Evolutionary conservation across 352 stramenopile genomes (phyloP).

Genomic region (Phytophthora macrochlamydospora): DNA sequence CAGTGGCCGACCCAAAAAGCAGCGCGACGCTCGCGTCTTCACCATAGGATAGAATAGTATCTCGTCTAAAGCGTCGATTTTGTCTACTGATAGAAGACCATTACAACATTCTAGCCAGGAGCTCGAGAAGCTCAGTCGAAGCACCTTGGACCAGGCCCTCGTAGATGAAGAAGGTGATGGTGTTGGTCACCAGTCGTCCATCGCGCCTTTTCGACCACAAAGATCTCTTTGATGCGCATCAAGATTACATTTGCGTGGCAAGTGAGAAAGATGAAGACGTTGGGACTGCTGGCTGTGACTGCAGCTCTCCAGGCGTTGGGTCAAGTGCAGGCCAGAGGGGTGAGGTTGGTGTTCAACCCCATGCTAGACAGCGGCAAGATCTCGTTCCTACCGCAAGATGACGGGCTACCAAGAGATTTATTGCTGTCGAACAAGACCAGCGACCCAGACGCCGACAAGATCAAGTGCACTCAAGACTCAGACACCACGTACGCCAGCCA

Average conservation of each 20-base stretch:
- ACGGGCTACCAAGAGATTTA: neutral
- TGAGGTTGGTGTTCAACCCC: neutral
- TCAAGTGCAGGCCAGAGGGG: neutral
- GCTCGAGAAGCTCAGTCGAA: no score
- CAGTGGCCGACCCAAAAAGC: slow-evolving; percentile 61
- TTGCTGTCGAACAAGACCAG: neutral
- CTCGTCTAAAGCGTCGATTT: no score
- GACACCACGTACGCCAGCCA: neutral
- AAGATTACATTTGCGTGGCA: no score
- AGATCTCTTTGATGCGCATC: no score
- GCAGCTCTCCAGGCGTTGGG: neutral
- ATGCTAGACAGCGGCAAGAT: neutral
- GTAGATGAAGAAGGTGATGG: no score
- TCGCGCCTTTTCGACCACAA: no score
- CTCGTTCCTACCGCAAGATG: neutral
- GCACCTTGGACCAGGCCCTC: no score
- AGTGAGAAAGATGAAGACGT: neutral
- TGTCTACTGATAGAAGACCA: no score
- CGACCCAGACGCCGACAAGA: neutral
- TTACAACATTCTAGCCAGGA: no score
- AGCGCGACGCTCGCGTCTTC: slow-evolving; percentile 62
- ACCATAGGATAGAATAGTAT: slow-evolving; percentile 50
- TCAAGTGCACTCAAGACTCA: neutral
- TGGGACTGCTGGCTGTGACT: neutral
- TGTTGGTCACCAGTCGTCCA: no score